Evolutionary conservation across 805 yeast species (phyloP).

Genomic region (Yarrowia sp.): DNA sequence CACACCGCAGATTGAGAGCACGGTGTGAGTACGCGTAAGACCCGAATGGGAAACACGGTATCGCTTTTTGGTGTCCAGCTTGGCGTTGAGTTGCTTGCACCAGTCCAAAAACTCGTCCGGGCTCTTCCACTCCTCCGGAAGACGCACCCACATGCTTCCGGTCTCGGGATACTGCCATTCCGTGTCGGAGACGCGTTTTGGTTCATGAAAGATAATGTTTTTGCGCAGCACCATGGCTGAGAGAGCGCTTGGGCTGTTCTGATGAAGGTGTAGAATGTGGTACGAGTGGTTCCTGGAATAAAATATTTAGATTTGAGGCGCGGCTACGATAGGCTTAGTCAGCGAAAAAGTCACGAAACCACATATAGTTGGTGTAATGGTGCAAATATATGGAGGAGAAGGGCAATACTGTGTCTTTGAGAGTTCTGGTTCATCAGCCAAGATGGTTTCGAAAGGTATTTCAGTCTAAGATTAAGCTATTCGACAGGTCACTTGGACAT

Average conservation of each 20-base stretch:
- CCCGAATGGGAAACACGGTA: not conserved
- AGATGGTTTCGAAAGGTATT: too few species aligned
- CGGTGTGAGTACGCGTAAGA: not conserved
- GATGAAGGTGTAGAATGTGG: not conserved
- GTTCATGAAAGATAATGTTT: not conserved
- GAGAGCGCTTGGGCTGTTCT: not conserved
- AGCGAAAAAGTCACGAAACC: too few species aligned
- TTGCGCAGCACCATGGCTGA: not conserved
- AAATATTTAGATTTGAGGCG: too few species aligned
- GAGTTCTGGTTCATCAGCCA: too few species aligned
- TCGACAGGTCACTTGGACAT: too few species aligned
- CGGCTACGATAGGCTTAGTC: too few species aligned
- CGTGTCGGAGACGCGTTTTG: not conserved
- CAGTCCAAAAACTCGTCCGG: not conserved
- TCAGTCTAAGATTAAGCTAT: too few species aligned
- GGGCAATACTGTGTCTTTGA: too few species aligned
- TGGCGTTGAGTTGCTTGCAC: not conserved
- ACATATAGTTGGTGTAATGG: too few species aligned
- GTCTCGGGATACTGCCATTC: conserved; percentile 10
- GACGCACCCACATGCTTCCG: not conserved
- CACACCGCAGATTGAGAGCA: not conserved
- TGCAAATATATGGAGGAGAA: too few species aligned
- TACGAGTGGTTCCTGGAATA: not conserved
- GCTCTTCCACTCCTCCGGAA: not conserved
- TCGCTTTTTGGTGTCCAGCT: not conserved